Base-by-base conservation (phyloP, 371 early-diverging fungal species). In the Entomophthora muscae region DNA sequence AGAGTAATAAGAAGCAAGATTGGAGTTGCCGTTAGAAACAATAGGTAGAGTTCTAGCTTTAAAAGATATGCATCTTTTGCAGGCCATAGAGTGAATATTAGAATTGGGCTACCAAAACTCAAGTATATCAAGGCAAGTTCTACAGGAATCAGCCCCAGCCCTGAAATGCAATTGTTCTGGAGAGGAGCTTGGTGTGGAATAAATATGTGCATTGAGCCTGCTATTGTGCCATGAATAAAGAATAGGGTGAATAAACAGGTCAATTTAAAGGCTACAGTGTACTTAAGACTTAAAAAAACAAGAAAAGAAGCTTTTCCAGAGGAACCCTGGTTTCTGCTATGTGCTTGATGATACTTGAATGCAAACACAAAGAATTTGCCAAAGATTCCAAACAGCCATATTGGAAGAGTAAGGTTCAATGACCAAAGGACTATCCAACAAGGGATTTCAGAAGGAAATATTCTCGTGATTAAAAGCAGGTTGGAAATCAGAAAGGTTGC, bases 361-460 rank as follows among this genome's bases (percentile, higher is more conserved):
- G 57, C 57, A 12, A 57, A 28, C 29, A 57, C 27, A 28, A 57
- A 57, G 29, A 28, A 57, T 57, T 57, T 57, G 28, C 57, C 57
- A 26, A 57, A 57, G 22, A 57, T 29, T 2, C 30, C 31, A 13
- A 57, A 26, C 21, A 57, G 31, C 57, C 57, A 57, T 12, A 29
- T 22, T 5, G 57, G 57, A 17, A 31, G 30, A 10, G 30, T 31
- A 13, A 57, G 31, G 31, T 21, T 28, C 31, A 57, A 28, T 10
- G 26, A 27, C 57, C 57, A 57, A 13, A 57, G 57, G 13, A 57
- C 29, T 17, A 57, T 29, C 21, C 31, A 57, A 31, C 57, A 57
- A 3, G 57, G 57, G 12, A 57, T 31, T 7, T 27, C 31, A 3
- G 3, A 3, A 10, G 57, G 57, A 0, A 13, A 28, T 28, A 57